Percentiles rank a stretch among this genome's conserved stretches.
These are phyloP conservation scores for Nadsonia fulvescens DNA, from an alignment of 805 yeast genomes.

Conservation along the genomic window DNA sequence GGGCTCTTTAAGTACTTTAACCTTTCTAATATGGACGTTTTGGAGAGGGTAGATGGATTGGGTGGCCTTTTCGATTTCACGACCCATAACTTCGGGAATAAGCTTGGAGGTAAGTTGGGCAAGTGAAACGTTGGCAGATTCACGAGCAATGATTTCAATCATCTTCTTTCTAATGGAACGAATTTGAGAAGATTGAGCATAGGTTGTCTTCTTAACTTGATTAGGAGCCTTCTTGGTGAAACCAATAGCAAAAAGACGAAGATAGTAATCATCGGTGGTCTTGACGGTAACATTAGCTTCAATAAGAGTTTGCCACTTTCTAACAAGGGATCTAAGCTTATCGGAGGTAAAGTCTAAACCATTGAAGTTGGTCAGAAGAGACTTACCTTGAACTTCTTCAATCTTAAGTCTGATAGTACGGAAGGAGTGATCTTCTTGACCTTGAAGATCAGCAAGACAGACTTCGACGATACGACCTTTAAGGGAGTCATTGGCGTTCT, in stretches of 20 bases:
- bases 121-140: conserved; percentile 84
- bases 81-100: conserved; percentile 97
- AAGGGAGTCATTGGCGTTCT: conserved; percentile 94
- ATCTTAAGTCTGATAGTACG: conserved; percentile 96
- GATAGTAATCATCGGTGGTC: conserved; percentile 93
- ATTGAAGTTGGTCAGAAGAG: conserved; percentile 98
- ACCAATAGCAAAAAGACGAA: conserved; percentile 92
- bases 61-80: conserved; percentile 94
- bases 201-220: conserved; percentile 94
- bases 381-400: conserved; percentile 97
- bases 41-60: conserved; percentile 92
- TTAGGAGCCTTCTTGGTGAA: conserved; percentile 96
- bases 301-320: conserved; percentile 97
- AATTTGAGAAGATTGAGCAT: conserved; percentile 94
- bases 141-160: conserved; percentile 90
- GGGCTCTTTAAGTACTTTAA: conserved; percentile 95
- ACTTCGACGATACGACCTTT: conserved; percentile 96
- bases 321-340: conserved; percentile 91
- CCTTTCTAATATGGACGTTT: conserved; percentile 98
- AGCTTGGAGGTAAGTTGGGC: conserved; percentile 94
- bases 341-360: conserved; percentile 97
- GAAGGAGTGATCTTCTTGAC: conserved; percentile 96
- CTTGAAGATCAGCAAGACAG: conserved; percentile 92
- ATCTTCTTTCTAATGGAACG: conserved; percentile 95
- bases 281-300: conserved; percentile 97